A percentile compares a stretch with the other conserved stretches of the same genome.
phyloP scores from a whole-genome alignment of 2,329 filamentous ascomycete species.

The Phialophora chinensis region DNA sequence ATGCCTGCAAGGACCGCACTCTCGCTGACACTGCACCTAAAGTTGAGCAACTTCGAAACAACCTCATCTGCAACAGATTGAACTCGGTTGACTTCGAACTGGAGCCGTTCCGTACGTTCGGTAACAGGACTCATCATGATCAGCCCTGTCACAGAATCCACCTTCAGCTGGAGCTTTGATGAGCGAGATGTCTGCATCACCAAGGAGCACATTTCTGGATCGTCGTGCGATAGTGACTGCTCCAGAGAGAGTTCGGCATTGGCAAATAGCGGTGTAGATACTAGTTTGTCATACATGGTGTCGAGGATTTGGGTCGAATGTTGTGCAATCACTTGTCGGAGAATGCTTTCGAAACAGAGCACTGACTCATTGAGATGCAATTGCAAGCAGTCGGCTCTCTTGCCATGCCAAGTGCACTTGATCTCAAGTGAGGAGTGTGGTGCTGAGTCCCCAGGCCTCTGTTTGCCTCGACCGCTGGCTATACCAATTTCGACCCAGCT shows the following conservation, averaged over 20 bases:
- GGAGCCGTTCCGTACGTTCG: slow-evolving; percentile 61
- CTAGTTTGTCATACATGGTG: slow-evolving; percentile 68
- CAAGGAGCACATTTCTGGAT: slow-evolving; percentile 72
- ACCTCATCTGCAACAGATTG: slow-evolving; percentile 52
- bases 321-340: slow-evolving; percentile 74
- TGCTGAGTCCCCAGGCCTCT: slow-evolving; percentile 24
- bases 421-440: slow-evolving; percentile 47
- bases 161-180: slow-evolving; percentile 64
- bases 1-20: slow-evolving; percentile 25
- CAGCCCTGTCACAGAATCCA: slow-evolving; percentile 80
- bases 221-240: slow-evolving; percentile 62
- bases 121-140: slow-evolving; percentile 73
- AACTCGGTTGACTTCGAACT: slow-evolving; percentile 67
- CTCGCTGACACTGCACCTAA: slow-evolving; percentile 36
- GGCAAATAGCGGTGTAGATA: slow-evolving; percentile 65
- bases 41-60: slow-evolving; percentile 42
- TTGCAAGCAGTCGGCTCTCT: slow-evolving; percentile 72
- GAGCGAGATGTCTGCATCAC: slow-evolving; percentile 71
- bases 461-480: slow-evolving; percentile 62
- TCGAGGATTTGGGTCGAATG: slow-evolving; percentile 76
- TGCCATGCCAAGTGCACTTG: slow-evolving; percentile 85
- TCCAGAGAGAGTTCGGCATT: slow-evolving; percentile 64
- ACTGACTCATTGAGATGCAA: slow-evolving; percentile 69
- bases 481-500: slow-evolving; percentile 92
- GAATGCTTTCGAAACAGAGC: slow-evolving; percentile 74